A percentile compares a stretch with the other conserved stretches of the same genome.
phyloP scores from a whole-genome alignment of 2,329 filamentous ascomycete species.

The Geoglossum cookeanum region DNA sequence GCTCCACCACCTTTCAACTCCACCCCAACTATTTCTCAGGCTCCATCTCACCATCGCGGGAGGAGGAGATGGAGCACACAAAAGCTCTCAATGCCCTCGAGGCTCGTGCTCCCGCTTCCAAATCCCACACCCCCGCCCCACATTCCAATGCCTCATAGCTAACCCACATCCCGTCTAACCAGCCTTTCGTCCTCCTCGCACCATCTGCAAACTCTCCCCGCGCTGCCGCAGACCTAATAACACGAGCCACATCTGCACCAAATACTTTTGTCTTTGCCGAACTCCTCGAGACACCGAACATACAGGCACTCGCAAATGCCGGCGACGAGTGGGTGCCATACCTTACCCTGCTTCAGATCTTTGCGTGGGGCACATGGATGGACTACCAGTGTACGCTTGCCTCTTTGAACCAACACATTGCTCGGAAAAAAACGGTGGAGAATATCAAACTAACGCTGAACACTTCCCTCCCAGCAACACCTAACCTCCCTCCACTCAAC shows the following conservation, averaged over 20 bases:
- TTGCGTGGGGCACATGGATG: slow-evolving; percentile 83
- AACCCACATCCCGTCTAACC: slow-evolving; percentile 23
- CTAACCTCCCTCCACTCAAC: slow-evolving; percentile 51
- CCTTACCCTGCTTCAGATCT: slow-evolving; percentile 63
- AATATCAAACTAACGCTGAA: not conserved
- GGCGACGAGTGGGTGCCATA: slow-evolving; percentile 42
- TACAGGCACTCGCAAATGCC: slow-evolving; percentile 48
- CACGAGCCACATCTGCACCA: slow-evolving; percentile 70
- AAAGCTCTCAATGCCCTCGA: slow-evolving; percentile 49
- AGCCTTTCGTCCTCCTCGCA: slow-evolving; percentile 81
- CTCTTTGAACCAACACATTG: too few relatives aligned
- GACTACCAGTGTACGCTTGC: slow-evolving; percentile 33
- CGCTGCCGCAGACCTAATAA: slow-evolving; percentile 69
- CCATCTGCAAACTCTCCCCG: slow-evolving; percentile 70
- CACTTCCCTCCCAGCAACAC: slow-evolving; percentile 20
- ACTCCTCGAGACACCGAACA: slow-evolving; percentile 62
- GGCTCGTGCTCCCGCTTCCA: slow-evolving; percentile 81
- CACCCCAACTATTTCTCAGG: not conserved
- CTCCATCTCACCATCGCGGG: not conserved
- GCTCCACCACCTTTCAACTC: not conserved
- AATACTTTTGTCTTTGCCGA: slow-evolving; percentile 90
- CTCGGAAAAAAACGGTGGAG: too few relatives aligned
- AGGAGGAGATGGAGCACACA: slow-evolving; percentile 46
- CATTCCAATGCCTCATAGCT: not conserved
- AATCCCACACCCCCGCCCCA: slow-evolving; percentile 47